Evolutionary conservation across 176 grass and related monocot genomes (phyloP), one percentile per base, ranked within the genome.

Genomic region (Aegilops speltoides): DNA sequence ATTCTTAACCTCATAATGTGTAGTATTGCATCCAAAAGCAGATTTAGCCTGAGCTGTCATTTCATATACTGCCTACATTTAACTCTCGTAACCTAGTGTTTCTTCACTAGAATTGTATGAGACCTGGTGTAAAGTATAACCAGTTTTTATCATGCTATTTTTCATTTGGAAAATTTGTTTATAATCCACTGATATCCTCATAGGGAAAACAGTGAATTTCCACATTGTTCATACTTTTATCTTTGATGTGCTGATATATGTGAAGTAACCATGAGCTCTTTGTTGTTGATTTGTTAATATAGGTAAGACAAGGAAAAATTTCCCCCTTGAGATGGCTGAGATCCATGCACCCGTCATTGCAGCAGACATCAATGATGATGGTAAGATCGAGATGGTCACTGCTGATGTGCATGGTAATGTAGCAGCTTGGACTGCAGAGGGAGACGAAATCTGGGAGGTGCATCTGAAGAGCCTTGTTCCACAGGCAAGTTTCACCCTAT

Each of bases 361-460:
- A 7, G 93, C 93, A 28, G 93, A 98, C 90, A 92, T 96, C 79
- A 96, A 98, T 28, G 96, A 98, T 94, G 96, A 96, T 89, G 96
- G 96, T 10, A 96, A 98, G 91, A 85, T 98, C 4, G 93, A 94
- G 87, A 96, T 98, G 90, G 87, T 96, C 62, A 98, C 97, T 63
- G 84, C 88, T 34, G 92, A 98, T 83, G 89, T 87, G 76, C 97
- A 98, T 84, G 97, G 97, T 81, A 98, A 96, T 77, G 90, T 98
- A 83, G 94, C 94, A 82, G 97, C 91, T 73, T 98, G 97, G 97
- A 98, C 90, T 88, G 79, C 93, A 74, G 90, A 91, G 67, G 97
- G 97, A 79, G 85, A 96, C 68, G 96, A 98, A 94, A 95, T 95
- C 54, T 98, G 93, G 96, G 96, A 98, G 84, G 88, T 91, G 26